These are phyloP conservation scores for Ustilago cynodontis DNA, from an alignment of 1,284 basidiomycete species.

Conservation along the genomic window DNA sequence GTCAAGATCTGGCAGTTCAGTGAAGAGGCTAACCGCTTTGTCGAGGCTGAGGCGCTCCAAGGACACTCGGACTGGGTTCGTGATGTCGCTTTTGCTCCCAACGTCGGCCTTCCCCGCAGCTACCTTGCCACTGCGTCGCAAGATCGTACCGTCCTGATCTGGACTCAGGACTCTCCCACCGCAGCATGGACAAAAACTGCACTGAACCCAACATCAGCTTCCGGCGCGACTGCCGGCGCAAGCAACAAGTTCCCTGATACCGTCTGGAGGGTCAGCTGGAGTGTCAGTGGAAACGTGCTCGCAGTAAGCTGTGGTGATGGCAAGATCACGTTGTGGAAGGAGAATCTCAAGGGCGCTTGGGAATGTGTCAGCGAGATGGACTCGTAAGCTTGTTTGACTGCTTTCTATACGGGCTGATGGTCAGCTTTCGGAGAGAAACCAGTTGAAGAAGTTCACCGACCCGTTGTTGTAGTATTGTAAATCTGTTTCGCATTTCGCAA, in stretches of 20 bases:
- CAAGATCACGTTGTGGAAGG: constrained; percentile 98
- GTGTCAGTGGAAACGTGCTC: constrained; percentile 92
- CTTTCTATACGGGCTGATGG: background rate
- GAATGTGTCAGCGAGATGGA: constrained; percentile 80
- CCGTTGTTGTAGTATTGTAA: constrained; percentile 3
- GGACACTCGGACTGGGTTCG: constrained; percentile 94
- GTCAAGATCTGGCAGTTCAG: constrained; percentile 92
- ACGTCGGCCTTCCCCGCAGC: constrained; percentile 90
- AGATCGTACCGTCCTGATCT: constrained; percentile 88
- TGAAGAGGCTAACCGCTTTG: constrained; percentile 62
- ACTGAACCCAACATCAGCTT: constrained; percentile 77
- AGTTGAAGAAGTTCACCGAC: background rate
- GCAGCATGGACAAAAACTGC: constrained; percentile 86
- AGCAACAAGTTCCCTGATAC: constrained; percentile 66
- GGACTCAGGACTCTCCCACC: constrained; percentile 86
- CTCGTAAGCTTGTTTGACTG: constrained; percentile 17
- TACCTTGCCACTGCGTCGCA: constrained; percentile 97
- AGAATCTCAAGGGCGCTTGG: constrained; percentile 92
- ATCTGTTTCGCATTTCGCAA: constrained; percentile 11
- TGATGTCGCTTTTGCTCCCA: constrained; percentile 97
- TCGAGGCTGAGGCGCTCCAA: constrained; percentile 61
- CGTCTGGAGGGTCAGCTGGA: constrained; percentile 98
- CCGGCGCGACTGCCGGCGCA: constrained; percentile 19
- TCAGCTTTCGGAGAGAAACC: background rate
- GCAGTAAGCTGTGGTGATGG: constrained; percentile 98